Percentiles rank a stretch among this genome's conserved stretches.
Evolutionary conservation across 805 yeast genomes (phyloP).

Genomic region (Naumovozyma castellii): DNA sequence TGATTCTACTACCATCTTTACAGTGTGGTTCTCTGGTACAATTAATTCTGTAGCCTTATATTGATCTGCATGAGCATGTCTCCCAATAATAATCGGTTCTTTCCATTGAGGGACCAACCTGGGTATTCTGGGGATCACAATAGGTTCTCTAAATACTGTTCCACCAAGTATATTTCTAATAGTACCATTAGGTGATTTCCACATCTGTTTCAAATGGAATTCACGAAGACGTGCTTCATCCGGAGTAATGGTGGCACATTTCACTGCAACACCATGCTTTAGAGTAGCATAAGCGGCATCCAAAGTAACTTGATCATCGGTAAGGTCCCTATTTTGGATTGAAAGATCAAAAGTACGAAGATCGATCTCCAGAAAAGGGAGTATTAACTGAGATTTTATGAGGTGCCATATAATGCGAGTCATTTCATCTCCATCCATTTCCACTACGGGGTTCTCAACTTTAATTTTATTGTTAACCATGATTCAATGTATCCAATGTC

Average conservation of each 20-base stretch:
- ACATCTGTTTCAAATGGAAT: constrained; percentile 85
- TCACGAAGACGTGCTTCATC: constrained; percentile 92
- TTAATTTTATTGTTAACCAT: constrained; percentile 43
- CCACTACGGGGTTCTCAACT: constrained; percentile 84
- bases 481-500: neutral
- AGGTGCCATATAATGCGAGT: constrained; percentile 91
- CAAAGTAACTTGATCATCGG: constrained; percentile 77
- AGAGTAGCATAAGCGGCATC: constrained; percentile 86
- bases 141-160: constrained; percentile 94
- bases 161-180: constrained; percentile 92
- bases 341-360: constrained; percentile 87
- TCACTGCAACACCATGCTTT: constrained; percentile 84
- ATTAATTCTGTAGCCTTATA: constrained; percentile 85
- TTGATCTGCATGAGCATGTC: constrained; percentile 97
- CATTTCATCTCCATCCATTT: constrained; percentile 96
- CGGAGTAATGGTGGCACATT: constrained; percentile 96
- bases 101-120: constrained; percentile 87
- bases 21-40: constrained; percentile 60
- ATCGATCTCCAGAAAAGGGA: constrained; percentile 78
- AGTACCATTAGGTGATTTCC: constrained; percentile 96
- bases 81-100: constrained; percentile 89
- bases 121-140: constrained; percentile 80
- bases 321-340: constrained; percentile 74
- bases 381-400: constrained; percentile 75
- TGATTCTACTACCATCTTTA: constrained; percentile 67